A percentile compares a stretch with the other conserved stretches of the same genome.
Evolutionary conservation across 192 early-diverging fungal genomes (phyloP).

Genomic region (Umbelopsis sp.): DNA sequence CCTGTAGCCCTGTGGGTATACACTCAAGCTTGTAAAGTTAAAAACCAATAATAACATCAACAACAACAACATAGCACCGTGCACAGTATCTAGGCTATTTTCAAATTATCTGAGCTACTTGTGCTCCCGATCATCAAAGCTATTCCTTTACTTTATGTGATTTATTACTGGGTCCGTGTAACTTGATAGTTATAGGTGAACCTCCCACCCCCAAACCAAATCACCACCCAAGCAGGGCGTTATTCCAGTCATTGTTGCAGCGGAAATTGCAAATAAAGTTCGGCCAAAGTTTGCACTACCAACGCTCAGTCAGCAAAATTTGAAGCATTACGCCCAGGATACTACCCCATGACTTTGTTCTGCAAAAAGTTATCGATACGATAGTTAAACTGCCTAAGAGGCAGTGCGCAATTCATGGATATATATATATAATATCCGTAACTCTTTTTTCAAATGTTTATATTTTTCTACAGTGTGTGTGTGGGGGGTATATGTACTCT

Average conservation of each 20-base stretch:
- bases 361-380: background rate
- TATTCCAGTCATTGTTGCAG: conserved; percentile 6
- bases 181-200: too few species aligned
- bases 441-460: background rate
- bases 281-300: background rate
- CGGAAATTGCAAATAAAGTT: background rate
- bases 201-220: background rate
- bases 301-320: conserved; percentile 14
- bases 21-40: too few species aligned
- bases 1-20: too few species aligned
- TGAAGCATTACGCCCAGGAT: background rate
- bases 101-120: too few species aligned
- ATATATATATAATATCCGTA: too few species aligned
- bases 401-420: background rate
- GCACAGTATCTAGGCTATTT: too few species aligned
- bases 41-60: too few species aligned
- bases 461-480: background rate
- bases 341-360: background rate
- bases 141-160: too few species aligned
- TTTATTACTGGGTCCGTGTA: too few species aligned
- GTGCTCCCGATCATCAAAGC: too few species aligned
- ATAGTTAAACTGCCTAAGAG: background rate
- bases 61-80: too few species aligned
- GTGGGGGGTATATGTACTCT: background rate
- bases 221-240: background rate